phyloP scores from a whole-genome alignment of 768 basidiomycete genomes.

The Tylopilus cervinicoccineus region DNA sequence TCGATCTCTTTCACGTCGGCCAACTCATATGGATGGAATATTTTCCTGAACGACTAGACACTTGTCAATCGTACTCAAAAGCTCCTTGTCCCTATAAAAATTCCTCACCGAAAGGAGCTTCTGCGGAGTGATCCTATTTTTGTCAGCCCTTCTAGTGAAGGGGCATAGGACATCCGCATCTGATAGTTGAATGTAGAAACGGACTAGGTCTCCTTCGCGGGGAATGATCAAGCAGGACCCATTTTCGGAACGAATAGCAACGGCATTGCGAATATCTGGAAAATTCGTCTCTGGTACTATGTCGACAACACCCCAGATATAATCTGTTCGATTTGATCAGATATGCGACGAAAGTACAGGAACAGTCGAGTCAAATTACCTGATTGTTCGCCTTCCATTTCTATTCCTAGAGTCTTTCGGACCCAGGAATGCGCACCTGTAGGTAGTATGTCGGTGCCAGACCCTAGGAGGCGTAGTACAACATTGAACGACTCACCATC shows the following conservation, averaged over 20 bases:
- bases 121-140: slow-evolving; percentile 43
- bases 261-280: slow-evolving; percentile 66
- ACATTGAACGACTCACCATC: slow-evolving; percentile 31
- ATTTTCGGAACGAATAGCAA: slow-evolving; percentile 59
- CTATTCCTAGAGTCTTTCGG: slow-evolving; percentile 38
- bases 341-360: neutral
- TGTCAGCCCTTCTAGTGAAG: slow-evolving; percentile 49
- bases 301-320: slow-evolving; percentile 82
- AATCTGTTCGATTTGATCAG: slow-evolving; percentile 39
- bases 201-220: slow-evolving; percentile 60
- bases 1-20: slow-evolving; percentile 44
- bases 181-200: slow-evolving; percentile 69
- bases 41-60: slow-evolving; percentile 48
- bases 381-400: slow-evolving; percentile 45
- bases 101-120: slow-evolving; percentile 48
- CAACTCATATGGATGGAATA: slow-evolving; percentile 54
- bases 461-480: too few relatives aligned
- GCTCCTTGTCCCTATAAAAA: neutral
- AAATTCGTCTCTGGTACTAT: slow-evolving; percentile 65
- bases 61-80: neutral
- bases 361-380: slow-evolving; percentile 21
- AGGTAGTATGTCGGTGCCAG: neutral
- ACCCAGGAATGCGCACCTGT: slow-evolving; percentile 47
- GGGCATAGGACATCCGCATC: slow-evolving; percentile 42
- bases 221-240: slow-evolving; percentile 75